Evolutionary conservation across 371 early-diverging fungal genomes (phyloP).

Genomic region (Funneliformis caledonium): DNA sequence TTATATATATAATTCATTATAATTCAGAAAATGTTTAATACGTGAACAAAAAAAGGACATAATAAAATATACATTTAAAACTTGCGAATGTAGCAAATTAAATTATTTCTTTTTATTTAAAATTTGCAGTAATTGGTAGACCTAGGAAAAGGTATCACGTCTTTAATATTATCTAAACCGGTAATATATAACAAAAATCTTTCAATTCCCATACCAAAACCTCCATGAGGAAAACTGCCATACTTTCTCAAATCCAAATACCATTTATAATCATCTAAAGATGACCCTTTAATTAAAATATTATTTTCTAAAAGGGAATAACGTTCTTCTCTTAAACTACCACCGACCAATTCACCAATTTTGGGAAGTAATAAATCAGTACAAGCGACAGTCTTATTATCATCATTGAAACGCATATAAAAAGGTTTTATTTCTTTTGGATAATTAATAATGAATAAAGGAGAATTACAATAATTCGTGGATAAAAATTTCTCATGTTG

Average conservation of each 20-base stretch:
- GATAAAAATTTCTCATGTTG: constrained; percentile 91
- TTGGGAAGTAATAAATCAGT: constrained; percentile 90
- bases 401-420: constrained; percentile 82
- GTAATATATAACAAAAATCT: constrained; percentile 79
- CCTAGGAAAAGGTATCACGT: constrained; percentile 80
- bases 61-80: neutral
- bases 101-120: neutral
- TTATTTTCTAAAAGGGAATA: constrained; percentile 44
- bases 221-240: constrained; percentile 89
- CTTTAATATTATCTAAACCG: constrained; percentile 82
- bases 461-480: constrained; percentile 64
- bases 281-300: constrained; percentile 56
- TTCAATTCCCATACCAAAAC: constrained; percentile 94
- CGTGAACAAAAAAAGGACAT: too few relatives aligned
- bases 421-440: constrained; percentile 86
- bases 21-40: too few relatives aligned
- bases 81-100: too few relatives aligned
- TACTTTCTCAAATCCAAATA: constrained; percentile 86
- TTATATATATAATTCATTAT: too few relatives aligned
- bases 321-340: constrained; percentile 85
- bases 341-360: constrained; percentile 90
- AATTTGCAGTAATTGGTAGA: neutral
- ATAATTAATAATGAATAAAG: constrained; percentile 93
- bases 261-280: constrained; percentile 78
- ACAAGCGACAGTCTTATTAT: constrained; percentile 76